Conservation (phyloP, 2,329 filamentous ascomycete genomes). For the Allantophomopsis lycopodina region DNA sequence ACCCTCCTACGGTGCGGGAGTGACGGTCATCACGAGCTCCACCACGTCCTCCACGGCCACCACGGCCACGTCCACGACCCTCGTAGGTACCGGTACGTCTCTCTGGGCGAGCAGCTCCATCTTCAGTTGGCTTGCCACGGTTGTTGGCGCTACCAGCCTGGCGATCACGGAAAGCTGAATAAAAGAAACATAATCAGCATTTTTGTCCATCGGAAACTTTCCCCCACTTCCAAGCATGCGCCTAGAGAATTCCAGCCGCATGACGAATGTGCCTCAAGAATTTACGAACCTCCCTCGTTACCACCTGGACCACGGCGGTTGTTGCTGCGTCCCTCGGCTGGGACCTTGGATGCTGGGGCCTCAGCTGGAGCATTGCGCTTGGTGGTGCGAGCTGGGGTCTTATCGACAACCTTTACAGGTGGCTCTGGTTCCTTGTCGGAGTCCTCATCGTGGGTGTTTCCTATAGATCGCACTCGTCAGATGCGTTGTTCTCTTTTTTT, state of each 20-base stretch:
- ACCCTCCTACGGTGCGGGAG: conserved; percentile 18
- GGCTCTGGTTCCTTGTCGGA: conserved; percentile 60
- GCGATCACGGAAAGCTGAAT: conserved; percentile 76
- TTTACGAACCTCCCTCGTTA: conserved; percentile 73
- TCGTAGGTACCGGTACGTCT: conserved; percentile 41
- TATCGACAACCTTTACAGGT: conserved; percentile 82
- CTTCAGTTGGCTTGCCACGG: conserved; percentile 66
- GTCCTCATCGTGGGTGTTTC: conserved; percentile 50
- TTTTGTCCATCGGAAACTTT: conserved; percentile 2
- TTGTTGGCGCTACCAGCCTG: conserved; percentile 71
- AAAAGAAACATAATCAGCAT: too few species aligned
- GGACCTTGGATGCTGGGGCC: conserved; percentile 33
- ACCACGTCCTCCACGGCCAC: conserved; percentile 12
- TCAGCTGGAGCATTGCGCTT: conserved; percentile 82
- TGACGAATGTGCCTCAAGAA: neutral
- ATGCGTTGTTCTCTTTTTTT: conserved; percentile 5
- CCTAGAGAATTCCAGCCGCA: too few species aligned
- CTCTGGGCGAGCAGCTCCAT: conserved; percentile 39
- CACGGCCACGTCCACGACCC: conserved; percentile 33
- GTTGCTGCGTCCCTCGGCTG: conserved; percentile 9
- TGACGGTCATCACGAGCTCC: conserved; percentile 19
- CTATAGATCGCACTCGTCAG: conserved; percentile 14
- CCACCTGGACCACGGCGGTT: conserved; percentile 47
- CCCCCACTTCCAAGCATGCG: too few species aligned
- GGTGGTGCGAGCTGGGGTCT: conserved; percentile 58